These are phyloP conservation scores for Fusarium newnesense DNA, from an alignment of 2,329 filamentous ascomycete species.

Conservation along the genomic window DNA sequence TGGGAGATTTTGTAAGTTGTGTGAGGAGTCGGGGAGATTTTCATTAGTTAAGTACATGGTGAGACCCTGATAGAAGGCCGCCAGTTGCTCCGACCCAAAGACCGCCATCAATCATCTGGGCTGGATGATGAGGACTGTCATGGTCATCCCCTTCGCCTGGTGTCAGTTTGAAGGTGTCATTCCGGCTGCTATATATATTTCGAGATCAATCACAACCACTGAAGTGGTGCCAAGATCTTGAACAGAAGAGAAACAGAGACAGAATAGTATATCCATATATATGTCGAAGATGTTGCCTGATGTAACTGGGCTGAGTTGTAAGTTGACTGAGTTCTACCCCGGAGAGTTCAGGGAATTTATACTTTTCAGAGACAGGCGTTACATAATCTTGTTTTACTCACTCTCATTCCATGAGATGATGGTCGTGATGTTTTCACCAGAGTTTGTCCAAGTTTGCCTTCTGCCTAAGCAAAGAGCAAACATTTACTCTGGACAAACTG, in stretches of 20 bases:
- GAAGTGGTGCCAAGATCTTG: not conserved
- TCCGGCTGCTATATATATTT: no score
- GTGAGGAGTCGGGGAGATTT: no score
- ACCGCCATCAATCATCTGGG: not conserved
- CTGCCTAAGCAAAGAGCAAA: not conserved
- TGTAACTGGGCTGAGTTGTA: not conserved
- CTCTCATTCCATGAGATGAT: rapidly evolving
- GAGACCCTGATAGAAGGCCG: no score
- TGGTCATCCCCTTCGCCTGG: not conserved
- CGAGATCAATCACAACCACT: not conserved
- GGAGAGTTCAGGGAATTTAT: not conserved
- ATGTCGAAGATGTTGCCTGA: not conserved
- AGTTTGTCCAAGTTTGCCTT: not conserved
- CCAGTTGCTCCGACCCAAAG: no score
- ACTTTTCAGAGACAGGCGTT: not conserved
- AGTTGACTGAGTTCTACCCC: not conserved
- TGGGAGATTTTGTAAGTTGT: no score
- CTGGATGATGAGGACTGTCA: no score
- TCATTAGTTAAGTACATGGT: no score
- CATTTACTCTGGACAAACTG: rapidly evolving
- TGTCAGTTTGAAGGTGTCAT: not conserved
- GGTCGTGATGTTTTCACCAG: rapidly evolving
- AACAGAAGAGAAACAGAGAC: not conserved
- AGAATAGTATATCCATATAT: not conserved
- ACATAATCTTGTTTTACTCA: not conserved